Conservation (phyloP, 1,284 basidiomycete genomes). For the Fomitopsis pinicola region DNA sequence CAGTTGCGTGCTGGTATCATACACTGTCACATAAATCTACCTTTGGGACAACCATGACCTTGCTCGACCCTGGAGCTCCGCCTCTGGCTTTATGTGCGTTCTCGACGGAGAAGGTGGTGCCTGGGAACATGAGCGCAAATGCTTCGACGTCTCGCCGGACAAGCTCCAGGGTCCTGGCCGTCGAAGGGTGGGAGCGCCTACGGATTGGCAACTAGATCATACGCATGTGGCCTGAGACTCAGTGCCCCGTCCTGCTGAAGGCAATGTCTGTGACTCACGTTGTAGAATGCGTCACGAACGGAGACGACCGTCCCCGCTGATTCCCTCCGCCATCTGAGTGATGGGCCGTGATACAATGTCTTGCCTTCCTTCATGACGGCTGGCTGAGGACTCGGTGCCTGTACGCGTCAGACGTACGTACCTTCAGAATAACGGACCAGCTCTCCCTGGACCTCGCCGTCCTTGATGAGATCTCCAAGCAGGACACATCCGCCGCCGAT, state of each 20-base stretch:
- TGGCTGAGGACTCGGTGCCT: not conserved
- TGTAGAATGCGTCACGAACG: slow-evolving; percentile 84
- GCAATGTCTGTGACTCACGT: slow-evolving; percentile 41
- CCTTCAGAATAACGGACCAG: slow-evolving; percentile 76
- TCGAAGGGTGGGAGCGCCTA: slow-evolving; percentile 59
- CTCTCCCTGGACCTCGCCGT: slow-evolving; percentile 52
- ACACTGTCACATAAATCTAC: slow-evolving; percentile 28
- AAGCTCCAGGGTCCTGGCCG: slow-evolving; percentile 53
- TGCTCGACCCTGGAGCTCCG: slow-evolving; percentile 33
- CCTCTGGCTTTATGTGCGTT: slow-evolving; percentile 40
- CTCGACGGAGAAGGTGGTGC: slow-evolving; percentile 67
- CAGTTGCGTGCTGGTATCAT: not conserved
- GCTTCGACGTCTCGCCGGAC: slow-evolving; percentile 70
- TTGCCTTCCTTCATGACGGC: slow-evolving; percentile 49
- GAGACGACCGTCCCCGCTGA: slow-evolving; percentile 73
- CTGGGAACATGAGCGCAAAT: slow-evolving; percentile 68
- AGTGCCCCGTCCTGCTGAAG: not conserved
- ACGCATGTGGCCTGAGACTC: not conserved
- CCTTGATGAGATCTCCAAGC: slow-evolving; percentile 76
- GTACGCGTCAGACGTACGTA: slow-evolving; percentile 20
- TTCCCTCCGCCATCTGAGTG: slow-evolving; percentile 69
- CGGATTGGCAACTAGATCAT: slow-evolving; percentile 65
- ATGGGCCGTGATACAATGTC: slow-evolving; percentile 65
- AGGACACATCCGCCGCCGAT: slow-evolving; percentile 74
- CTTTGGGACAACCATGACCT: slow-evolving; percentile 58